Base-by-base conservation (phyloP, 2,329 filamentous ascomycete genomes). In the Claviceps spartinae region DNA sequence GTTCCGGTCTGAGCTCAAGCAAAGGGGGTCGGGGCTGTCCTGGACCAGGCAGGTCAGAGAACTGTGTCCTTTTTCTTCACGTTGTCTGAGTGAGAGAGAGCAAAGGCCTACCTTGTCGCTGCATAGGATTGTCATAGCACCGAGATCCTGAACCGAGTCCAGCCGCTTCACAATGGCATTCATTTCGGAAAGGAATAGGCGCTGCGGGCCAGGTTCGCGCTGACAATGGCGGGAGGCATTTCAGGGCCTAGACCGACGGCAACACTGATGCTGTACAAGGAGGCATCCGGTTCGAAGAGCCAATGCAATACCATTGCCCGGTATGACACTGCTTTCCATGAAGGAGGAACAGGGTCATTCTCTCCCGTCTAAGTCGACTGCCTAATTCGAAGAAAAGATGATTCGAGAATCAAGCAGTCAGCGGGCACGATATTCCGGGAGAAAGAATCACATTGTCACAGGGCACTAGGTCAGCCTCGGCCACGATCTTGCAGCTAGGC, bases 111-210 rank as follows among this genome's bases (percentile, higher is more conserved):
- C 59, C 59, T 64, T 64, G 45, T 64, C 61, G 47, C 62, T 63
- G 52, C 61, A 64, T 1, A 64, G 55, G 9, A 64, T 54, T 5
- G 60, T 58, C 60, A 64, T 64, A 30, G 62, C 61, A 13, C 61
- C 62, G 1, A 64, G 50, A 38, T 63, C 62, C 50, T 64, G 61
- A 9, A 64, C 60, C 9, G 60, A 61, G 53, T 64, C 59, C 36
- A 62, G 62, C 52, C 70, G 58, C 54, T 61, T 61, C 47, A 65
- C 64, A 49, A 72, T 61, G 38, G 65, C 62, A 58, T 66, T 65
- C 59, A 67, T 66, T 54, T 60, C 61, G 45, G 61, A 63, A 1
- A 64, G 41, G 1, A 61, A 14, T 58, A 58, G 20, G 61, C 61
- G 8, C 61, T 60, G 13, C 60, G 60, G 8, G 62, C 62, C 11